Percentiles rank a stretch among this genome's conserved stretches.
Evolutionary conservation across 495 filamentous ascomycete species (phyloP).

Genomic region (Lophiotrema nucula): DNA sequence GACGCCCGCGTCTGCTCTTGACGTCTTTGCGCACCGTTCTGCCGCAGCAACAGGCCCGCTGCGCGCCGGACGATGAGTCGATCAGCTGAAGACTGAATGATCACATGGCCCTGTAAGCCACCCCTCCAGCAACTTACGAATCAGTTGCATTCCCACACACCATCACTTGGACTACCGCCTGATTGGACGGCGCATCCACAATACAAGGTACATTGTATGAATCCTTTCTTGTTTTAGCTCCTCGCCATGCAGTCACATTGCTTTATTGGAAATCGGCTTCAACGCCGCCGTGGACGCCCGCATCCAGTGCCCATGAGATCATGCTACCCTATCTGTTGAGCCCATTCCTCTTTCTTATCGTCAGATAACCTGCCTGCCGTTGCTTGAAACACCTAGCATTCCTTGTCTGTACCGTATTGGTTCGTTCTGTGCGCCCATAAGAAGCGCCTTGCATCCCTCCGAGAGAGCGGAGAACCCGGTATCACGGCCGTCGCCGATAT

Average conservation of each 20-base stretch:
- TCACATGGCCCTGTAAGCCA: conserved; percentile 36
- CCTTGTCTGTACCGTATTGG: conserved; percentile 15
- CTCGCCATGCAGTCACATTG: conserved; percentile 30
- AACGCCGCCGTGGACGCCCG: conserved; percentile 16
- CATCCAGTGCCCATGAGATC: conserved; percentile 22
- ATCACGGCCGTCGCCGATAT: conserved; percentile 20
- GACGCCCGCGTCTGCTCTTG: background rate
- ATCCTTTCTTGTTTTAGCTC: conserved; percentile 34
- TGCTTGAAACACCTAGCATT: conserved; percentile 11
- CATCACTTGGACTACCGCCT: conserved; percentile 4
- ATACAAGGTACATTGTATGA: conserved; percentile 31
- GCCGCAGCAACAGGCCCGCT: conserved; percentile 1
- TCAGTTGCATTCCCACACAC: conserved; percentile 31
- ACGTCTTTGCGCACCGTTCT: conserved; percentile 4
- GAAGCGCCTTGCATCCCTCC: conserved; percentile 13
- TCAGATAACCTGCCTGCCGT: conserved; percentile 1
- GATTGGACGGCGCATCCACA: conserved; percentile 24
- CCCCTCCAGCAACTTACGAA: conserved; percentile 25
- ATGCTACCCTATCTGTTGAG: conserved; percentile 21
- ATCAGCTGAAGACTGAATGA: conserved; percentile 27
- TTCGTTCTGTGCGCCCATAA: conserved; percentile 18
- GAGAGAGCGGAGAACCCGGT: conserved; percentile 15
- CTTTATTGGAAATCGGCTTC: conserved; percentile 22
- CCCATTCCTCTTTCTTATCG: conserved; percentile 19
- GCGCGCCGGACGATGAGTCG: conserved; percentile 22